phyloP scores from a whole-genome alignment of 306 rosid species.

The Vigna unguiculata region DNA sequence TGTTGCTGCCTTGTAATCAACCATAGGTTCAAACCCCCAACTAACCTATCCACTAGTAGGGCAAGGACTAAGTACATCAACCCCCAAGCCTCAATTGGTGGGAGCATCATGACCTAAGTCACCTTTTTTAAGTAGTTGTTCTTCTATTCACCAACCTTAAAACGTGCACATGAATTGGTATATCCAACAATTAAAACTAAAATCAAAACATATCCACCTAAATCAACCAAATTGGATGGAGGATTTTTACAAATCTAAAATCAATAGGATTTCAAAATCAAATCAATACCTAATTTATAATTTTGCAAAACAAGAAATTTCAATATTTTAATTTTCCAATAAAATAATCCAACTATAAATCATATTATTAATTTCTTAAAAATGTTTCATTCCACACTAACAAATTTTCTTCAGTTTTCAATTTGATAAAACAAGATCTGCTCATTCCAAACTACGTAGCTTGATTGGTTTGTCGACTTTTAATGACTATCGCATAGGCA shows the following conservation, averaged over 20 bases:
- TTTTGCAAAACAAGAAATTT: conserved; percentile 11
- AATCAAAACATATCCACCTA: conserved; percentile 23
- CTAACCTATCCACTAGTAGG: background rate
- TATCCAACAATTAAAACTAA: conserved; percentile 24
- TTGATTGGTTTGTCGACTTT: background rate
- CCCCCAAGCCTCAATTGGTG: background rate
- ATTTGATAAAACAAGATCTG: conserved; percentile 5
- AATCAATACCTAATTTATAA: conserved; percentile 2
- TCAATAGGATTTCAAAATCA: conserved; percentile 29
- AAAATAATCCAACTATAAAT: background rate
- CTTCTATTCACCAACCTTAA: background rate
- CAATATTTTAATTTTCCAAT: conserved; percentile 10
- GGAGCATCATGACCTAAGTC: background rate
- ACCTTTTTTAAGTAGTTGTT: conserved; percentile 8
- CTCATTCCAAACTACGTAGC: conserved; percentile 1
- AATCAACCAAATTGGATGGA: conserved; percentile 24
- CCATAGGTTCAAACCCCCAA: background rate
- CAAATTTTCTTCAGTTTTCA: conserved; percentile 26
- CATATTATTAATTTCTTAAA: background rate
- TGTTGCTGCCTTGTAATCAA: background rate
- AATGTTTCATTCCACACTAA: conserved; percentile 5
- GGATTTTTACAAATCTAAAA: conserved; percentile 30
- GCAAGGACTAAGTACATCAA: background rate
- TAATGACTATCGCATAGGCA: conserved; percentile 4
- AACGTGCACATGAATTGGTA: background rate